Evolutionary conservation across 805 yeast species (phyloP).

Genomic region (Zygosaccharomyces lentus): DNA sequence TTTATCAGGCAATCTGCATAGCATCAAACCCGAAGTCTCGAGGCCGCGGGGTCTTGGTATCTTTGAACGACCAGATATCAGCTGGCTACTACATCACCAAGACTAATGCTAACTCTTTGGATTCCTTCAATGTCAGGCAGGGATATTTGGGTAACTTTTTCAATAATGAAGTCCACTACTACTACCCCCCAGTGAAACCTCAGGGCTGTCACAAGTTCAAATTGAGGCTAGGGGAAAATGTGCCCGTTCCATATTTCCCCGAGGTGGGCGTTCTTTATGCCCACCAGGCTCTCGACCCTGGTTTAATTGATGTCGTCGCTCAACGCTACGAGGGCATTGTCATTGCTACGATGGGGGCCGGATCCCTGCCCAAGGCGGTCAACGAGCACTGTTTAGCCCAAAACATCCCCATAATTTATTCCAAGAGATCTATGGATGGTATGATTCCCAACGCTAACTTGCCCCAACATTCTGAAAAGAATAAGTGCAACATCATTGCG

Average conservation of each 20-base stretch:
- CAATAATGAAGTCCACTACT: conserved; percentile 59
- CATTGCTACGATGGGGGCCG: conserved; percentile 70
- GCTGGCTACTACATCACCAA: conserved; percentile 69
- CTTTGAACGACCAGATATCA: conserved; percentile 63
- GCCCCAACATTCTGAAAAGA: conserved; percentile 37
- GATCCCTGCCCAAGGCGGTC: conserved; percentile 52
- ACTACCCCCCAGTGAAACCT: conserved; percentile 59
- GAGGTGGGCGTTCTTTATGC: conserved; percentile 53
- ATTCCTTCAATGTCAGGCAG: conserved; percentile 66
- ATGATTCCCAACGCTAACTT: conserved; percentile 54
- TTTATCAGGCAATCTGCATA: conserved; percentile 64
- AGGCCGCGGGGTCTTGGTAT: conserved; percentile 59
- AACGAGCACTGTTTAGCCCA: conserved; percentile 41
- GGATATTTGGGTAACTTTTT: conserved; percentile 70
- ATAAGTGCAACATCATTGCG: conserved; percentile 45
- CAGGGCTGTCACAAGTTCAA: conserved; percentile 45
- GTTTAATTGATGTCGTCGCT: conserved; percentile 44
- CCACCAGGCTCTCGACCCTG: conserved; percentile 55
- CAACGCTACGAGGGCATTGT: conserved; percentile 52
- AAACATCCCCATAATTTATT: conserved; percentile 53
- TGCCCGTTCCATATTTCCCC: conserved; percentile 23
- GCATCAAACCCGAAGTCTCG: conserved; percentile 49
- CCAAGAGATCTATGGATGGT: conserved; percentile 67
- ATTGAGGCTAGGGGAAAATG: conserved; percentile 28
- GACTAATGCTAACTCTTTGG: conserved; percentile 64